phyloP scores from a whole-genome alignment of 495 filamentous ascomycete genomes.

The Penicillium mononematosum region DNA sequence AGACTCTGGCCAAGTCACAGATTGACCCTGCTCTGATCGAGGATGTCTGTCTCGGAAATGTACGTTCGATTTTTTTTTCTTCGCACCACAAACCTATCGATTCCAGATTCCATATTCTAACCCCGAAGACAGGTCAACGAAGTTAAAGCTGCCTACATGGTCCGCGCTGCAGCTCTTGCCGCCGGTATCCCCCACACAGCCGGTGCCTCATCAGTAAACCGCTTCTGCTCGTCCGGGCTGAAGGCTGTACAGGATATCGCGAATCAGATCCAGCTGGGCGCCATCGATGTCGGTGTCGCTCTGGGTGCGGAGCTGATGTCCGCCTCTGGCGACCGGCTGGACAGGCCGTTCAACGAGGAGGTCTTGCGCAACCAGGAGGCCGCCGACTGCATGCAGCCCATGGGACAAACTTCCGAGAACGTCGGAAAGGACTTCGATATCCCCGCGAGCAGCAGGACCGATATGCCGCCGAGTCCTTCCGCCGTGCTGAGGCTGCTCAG shows the following conservation, averaged over 20 bases:
- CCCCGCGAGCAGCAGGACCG: slow-evolving; percentile 75
- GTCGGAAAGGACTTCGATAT: slow-evolving; percentile 90
- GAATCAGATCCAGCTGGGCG: slow-evolving; percentile 75
- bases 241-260: slow-evolving; percentile 94
- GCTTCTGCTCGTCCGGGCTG: slow-evolving; percentile 95
- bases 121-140: slow-evolving; percentile 69
- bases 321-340: slow-evolving; percentile 62
- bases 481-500: slow-evolving; percentile 83
- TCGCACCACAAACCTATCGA: not conserved
- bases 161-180: slow-evolving; percentile 82
- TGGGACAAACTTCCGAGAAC: slow-evolving; percentile 98
- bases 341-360: slow-evolving; percentile 72
- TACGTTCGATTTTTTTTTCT: slow-evolving; percentile 36
- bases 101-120: not conserved
- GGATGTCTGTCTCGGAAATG: slow-evolving; percentile 91
- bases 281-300: slow-evolving; percentile 84
- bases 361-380: slow-evolving; percentile 76
- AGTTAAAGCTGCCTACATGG: slow-evolving; percentile 82
- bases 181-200: slow-evolving; percentile 93
- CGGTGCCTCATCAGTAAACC: slow-evolving; percentile 77
- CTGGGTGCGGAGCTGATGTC: slow-evolving; percentile 89
- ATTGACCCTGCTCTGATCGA: slow-evolving; percentile 83
- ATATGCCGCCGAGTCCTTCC: slow-evolving; percentile 83
- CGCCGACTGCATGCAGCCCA: slow-evolving; percentile 83
- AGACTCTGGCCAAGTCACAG: slow-evolving; percentile 69